These are phyloP conservation scores for Populus tomentosa DNA, from an alignment of 441 rosid genomes.

Conservation along the genomic window DNA sequence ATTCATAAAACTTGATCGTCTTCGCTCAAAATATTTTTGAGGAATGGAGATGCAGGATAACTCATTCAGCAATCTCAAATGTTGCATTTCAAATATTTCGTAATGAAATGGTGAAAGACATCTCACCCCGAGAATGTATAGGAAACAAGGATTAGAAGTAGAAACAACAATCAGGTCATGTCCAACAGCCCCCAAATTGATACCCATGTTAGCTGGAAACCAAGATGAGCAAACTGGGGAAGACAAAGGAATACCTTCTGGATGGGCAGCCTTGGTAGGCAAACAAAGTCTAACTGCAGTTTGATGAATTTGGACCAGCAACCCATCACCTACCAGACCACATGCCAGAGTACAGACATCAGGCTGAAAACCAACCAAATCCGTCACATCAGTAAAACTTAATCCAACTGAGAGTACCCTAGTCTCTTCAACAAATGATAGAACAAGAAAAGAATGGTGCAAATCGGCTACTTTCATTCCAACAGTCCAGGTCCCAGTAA, in stretches of 20 bases:
- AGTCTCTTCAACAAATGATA: conserved; percentile 97
- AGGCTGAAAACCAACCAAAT: conserved; percentile 89
- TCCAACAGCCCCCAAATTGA: conserved; percentile 97
- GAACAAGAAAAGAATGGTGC: conserved; percentile 89
- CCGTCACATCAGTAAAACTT: conserved; percentile 93
- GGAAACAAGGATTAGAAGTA: conserved; percentile 88
- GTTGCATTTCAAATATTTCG: conserved; percentile 80
- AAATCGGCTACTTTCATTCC: conserved; percentile 66
- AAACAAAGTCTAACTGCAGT: conserved; percentile 83
- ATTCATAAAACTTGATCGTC: conserved; percentile 34
- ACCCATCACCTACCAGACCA: conserved; percentile 83
- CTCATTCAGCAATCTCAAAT: conserved; percentile 70
- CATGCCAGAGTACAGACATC: conserved; percentile 95
- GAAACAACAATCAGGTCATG: conserved; percentile 69
- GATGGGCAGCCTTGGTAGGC: conserved; percentile 81
- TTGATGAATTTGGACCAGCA: conserved; percentile 86
- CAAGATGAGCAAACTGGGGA: conserved; percentile 82
- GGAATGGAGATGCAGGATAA: conserved; percentile 88
- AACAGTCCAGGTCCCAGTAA: conserved; percentile 90
- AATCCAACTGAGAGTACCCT: conserved; percentile 93
- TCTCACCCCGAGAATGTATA: conserved; percentile 76
- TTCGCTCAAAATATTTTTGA: conserved; percentile 50
- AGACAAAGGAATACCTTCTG: conserved; percentile 66
- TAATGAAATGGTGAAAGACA: conserved; percentile 47
- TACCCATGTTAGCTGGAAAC: conserved; percentile 70